Percentiles rank a stretch among this genome's conserved stretches.
phyloP scores from a whole-genome alignment of 73 alveolate genomes.

The Symbiodinium pilosum region DNA sequence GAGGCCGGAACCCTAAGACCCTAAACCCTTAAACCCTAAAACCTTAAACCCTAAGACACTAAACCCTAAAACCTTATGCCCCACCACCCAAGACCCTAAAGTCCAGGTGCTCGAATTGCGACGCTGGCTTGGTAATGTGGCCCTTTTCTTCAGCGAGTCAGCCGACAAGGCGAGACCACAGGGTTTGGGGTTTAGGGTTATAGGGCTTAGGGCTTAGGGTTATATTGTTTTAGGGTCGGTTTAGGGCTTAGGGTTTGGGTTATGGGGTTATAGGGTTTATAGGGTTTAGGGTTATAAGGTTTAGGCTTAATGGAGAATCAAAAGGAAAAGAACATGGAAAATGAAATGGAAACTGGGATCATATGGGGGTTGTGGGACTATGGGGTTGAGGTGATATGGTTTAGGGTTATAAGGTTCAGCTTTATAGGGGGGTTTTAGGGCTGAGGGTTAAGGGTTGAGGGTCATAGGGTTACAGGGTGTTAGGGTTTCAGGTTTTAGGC shows the following conservation, averaged over 20 bases:
- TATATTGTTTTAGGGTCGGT: background rate
- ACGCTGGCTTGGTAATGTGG: constrained; percentile 79
- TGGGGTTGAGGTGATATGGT: background rate
- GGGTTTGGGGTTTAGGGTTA: background rate
- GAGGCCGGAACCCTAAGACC: too few relatives aligned
- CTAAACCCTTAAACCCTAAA: too few relatives aligned
- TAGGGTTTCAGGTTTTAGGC: too few relatives aligned
- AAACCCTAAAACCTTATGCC: background rate
- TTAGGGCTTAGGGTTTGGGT: background rate
- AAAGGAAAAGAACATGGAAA: background rate
- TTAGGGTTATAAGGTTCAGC: background rate
- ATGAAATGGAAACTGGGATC: background rate
- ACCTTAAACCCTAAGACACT: background rate
- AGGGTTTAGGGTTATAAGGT: too few relatives aligned
- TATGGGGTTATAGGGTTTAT: background rate
- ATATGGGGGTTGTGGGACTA: background rate
- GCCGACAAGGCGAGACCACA: background rate
- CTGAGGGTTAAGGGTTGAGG: too few relatives aligned
- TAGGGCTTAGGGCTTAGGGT: background rate
- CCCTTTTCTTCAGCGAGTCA: constrained; percentile 50
- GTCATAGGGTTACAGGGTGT: too few relatives aligned
- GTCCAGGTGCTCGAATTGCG: constrained; percentile 64
- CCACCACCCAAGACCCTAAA: background rate
- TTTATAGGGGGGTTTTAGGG: too few relatives aligned
- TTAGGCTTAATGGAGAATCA: too few relatives aligned